Percentiles rank a stretch among this genome's conserved stretches.
These are phyloP conservation scores for Streptanthus diversifolius DNA, from an alignment of 345 rosid genomes.

Conservation along the genomic window DNA sequence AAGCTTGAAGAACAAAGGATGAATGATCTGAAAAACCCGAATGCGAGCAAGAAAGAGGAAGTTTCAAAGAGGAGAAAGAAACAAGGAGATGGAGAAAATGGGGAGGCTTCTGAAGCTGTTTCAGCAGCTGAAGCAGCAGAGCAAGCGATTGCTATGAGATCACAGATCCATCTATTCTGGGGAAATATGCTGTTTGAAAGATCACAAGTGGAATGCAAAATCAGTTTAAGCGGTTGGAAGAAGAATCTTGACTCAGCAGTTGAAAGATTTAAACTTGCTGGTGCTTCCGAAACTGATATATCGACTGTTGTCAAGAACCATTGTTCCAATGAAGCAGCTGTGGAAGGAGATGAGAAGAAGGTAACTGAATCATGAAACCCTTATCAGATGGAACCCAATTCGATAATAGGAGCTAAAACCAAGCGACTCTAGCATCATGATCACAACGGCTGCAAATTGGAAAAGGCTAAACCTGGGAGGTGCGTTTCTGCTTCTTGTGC, in stretches of 20 bases:
- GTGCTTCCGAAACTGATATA: conserved; percentile 85
- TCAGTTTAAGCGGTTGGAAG: conserved; percentile 72
- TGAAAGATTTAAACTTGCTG: conserved; percentile 86
- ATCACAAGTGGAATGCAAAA: conserved; percentile 95
- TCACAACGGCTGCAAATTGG: background rate
- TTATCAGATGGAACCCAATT: conserved; percentile 30
- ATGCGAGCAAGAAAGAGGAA: conserved; percentile 63
- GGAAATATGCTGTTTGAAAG: conserved; percentile 95
- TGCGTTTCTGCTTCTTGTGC: background rate
- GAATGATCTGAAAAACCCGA: conserved; percentile 68
- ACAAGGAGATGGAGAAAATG: conserved; percentile 45
- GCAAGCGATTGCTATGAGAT: conserved; percentile 92
- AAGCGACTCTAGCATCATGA: conserved; percentile 23
- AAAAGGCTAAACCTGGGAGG: background rate
- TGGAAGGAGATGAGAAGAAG: conserved; percentile 46
- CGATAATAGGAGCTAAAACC: too few species aligned
- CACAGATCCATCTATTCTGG: conserved; percentile 98
- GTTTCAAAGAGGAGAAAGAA: conserved; percentile 67
- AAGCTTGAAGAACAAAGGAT: conserved; percentile 82
- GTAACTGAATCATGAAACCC: conserved; percentile 30
- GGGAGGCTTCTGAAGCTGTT: conserved; percentile 44
- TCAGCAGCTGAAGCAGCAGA: conserved; percentile 89
- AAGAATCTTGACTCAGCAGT: conserved; percentile 72
- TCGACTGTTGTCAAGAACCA: conserved; percentile 35
- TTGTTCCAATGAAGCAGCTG: conserved; percentile 61